Evolutionary conservation across 208 protist species (phyloP), one percentile per base, ranked within the genome.

Genomic region (Endotrypanum monterogeii): DNA sequence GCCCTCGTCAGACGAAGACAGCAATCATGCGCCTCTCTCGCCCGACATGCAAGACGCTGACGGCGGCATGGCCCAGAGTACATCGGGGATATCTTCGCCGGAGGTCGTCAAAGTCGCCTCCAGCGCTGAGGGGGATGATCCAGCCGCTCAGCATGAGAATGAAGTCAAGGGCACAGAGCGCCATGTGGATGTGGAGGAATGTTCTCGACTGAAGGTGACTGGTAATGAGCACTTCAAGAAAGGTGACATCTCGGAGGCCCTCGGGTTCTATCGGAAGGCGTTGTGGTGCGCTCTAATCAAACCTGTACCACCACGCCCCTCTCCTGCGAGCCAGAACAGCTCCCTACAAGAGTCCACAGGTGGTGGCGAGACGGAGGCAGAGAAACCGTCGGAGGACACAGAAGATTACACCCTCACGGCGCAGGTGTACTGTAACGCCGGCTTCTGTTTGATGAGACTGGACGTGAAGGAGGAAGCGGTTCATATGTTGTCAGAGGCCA

Each of bases 341-440:
- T 50, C 61, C 11, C 30, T 28, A 2, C 44, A 70, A 20, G 12
- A 12, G n/a, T 20, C 28, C 28, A 18, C 16, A 11, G 5, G 73
- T 55, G 56, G 68, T 46, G 46, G 54, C 41, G 35, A 5, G 28
- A 60, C 7, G 1, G 56, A 5, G 51, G 35, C 7, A 12, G 32
- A 16, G 72, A 39, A 28, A 67, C 70, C 16, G 11, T 39, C 32
- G 39, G 54, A 51, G 54, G 88, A 92, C 78, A 78, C 51, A 44
- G 82, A 82, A 0, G 89, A 95, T 65, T 96, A 96, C 82, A 94
- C 84, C 16, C 70, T 98, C 11, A 96, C 89, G 7, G 83, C 90
- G 57, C 89, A 96, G 78, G 79, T 96, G 18, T 96, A 89, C 79
- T 92, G 89, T 82, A 98, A 98, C 78, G 84, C 90, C 8, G 90